Evolutionary conservation across 768 basidiomycete species (phyloP), one percentile per base, ranked within the genome.

Genomic region (Tubosaeta sp.): DNA sequence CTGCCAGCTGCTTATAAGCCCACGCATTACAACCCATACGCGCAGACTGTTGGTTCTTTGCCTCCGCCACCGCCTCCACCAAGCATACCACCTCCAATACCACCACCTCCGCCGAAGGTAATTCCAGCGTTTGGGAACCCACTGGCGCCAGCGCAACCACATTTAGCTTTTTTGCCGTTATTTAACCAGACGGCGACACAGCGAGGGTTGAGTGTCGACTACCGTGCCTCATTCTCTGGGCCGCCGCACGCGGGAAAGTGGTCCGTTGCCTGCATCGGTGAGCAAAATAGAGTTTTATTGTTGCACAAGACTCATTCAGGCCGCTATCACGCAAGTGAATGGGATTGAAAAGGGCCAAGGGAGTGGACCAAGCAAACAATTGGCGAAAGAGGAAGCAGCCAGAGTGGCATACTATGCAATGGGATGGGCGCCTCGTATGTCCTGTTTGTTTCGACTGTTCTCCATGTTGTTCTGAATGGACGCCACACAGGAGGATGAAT

Each of bases 371-470:
- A 85, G 75, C 65, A 90, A 90, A 66, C 87, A 90, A 62, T 68
- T 80, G 2, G 88, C 88, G 7, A 90, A 88, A 66, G 88, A 90
- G 61, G 84, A 85, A 51, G 88, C 88, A 0, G 87, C 88, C 16
- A 76, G 79, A 52, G 73, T 81, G 58, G 88, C 88, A 9, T 88
- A 80, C 68, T 79, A 81, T 61, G 76, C 79, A 9, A 84, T 90
- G 85, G 87, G 88, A 32, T 89, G 87, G 87, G 80, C 81, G 50
- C 65, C 71, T 43, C 72, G 74, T 75, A 43, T 44, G 69, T 67
- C 25, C 39, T 9, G 25, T 48, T 43, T n/a, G 13, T 26, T 25
- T 22, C 22, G 11, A 41, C 17, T 31, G 42, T 50, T 13, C 4
- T 10, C 10, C 27, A 6, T 22, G 9, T 45, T 14, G 44, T 46